phyloP scores from a whole-genome alignment of 176 grass and related monocot species.

The Oryza glumipatula region DNA sequence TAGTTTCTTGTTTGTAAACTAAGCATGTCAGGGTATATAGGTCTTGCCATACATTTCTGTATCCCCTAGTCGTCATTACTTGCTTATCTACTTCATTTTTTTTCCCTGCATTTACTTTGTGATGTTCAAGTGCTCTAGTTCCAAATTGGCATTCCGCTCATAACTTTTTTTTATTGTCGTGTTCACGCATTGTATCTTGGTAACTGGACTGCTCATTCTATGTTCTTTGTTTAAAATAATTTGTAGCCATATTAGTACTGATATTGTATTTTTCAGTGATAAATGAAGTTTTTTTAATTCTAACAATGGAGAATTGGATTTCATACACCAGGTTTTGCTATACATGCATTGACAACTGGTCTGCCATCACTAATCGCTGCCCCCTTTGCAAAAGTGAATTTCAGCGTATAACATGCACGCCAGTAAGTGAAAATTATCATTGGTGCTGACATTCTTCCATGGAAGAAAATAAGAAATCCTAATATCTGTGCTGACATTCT shows the following conservation, averaged over 20 bases:
- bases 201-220: conserved; percentile 24
- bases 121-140: background rate
- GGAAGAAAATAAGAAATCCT: background rate
- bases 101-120: conserved; percentile 6
- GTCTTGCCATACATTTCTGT: background rate
- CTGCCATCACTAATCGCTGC: conserved; percentile 87
- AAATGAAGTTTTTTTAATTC: conserved; percentile 2
- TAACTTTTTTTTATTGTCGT: background rate
- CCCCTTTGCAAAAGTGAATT: conserved; percentile 91
- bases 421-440: conserved; percentile 59
- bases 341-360: conserved; percentile 95
- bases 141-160: background rate
- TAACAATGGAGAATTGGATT: conserved; percentile 40
- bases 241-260: conserved; percentile 20
- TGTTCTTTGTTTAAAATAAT: conserved; percentile 32
- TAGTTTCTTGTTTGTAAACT: conserved; percentile 20
- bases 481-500: no score
- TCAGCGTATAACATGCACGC: conserved; percentile 69
- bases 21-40: background rate
- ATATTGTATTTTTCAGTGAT: conserved; percentile 13
- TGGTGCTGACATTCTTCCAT: conserved; percentile 16
- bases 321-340: conserved; percentile 78
- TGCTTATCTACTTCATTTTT: background rate
- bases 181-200: background rate
- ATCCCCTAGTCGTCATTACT: conserved; percentile 9